phyloP scores from a whole-genome alignment of 2,329 filamentous ascomycete genomes.

The Botryosphaeria dothidea region DNA sequence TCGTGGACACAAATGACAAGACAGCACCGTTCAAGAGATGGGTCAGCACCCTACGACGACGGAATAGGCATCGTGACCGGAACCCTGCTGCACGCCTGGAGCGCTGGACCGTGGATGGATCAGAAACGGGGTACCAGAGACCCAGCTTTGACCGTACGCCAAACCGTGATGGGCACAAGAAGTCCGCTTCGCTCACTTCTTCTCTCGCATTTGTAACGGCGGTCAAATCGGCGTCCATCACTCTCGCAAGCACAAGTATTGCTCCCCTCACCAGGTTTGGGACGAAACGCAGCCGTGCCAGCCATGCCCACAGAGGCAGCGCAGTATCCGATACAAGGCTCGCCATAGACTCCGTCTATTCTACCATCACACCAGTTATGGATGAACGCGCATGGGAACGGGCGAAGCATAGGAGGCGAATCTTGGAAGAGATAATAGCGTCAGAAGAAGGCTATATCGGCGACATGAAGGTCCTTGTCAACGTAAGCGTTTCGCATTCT shows the following conservation, averaged over 20 bases:
- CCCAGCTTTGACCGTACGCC: neutral
- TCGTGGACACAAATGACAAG: neutral
- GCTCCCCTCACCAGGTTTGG: constrained; percentile 61
- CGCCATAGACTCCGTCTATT: constrained; percentile 59
- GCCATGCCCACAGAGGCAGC: constrained; percentile 62
- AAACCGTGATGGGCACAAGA: constrained; percentile 36
- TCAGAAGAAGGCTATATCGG: constrained; percentile 89
- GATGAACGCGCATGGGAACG: constrained; percentile 73
- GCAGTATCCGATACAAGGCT: constrained; percentile 61
- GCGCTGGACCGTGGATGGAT: constrained; percentile 37
- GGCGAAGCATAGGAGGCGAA: constrained; percentile 72
- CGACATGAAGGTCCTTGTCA: constrained; percentile 82
- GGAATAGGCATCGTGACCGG: constrained; percentile 44
- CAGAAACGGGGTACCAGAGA: neutral
- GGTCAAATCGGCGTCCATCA: constrained; percentile 78
- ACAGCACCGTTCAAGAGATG: constrained; percentile 66
- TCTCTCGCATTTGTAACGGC: constrained; percentile 80
- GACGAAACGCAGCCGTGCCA: constrained; percentile 35
- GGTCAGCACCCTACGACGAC: constrained; percentile 69
- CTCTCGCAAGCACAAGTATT: constrained; percentile 71
- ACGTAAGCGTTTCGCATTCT: constrained; percentile 56
- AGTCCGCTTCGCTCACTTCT: constrained; percentile 63
- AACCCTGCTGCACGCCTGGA: constrained; percentile 36
- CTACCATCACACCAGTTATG: constrained; percentile 35
- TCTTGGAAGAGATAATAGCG: constrained; percentile 80